A percentile compares a stretch with the other conserved stretches of the same genome.
phyloP scores from a whole-genome alignment of 176 grass and related monocot genomes.

The Poa annua region DNA sequence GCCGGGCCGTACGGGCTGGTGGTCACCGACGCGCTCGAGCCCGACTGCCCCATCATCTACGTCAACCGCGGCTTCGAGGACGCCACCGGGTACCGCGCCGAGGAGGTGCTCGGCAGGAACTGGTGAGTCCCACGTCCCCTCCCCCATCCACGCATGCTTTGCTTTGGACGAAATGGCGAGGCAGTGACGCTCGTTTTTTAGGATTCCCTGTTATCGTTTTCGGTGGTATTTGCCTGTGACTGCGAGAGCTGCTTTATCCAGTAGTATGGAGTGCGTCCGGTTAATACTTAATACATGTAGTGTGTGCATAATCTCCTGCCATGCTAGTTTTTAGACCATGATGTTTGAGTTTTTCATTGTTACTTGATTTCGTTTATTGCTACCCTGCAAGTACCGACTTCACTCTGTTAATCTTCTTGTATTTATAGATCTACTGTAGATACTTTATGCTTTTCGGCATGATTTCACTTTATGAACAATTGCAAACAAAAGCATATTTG shows the following conservation, averaged over 20 bases:
- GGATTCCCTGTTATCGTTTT: too few species aligned
- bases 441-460: not conserved
- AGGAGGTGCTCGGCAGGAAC: slow-evolving; percentile 97
- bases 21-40: slow-evolving; percentile 88
- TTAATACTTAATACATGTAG: not conserved
- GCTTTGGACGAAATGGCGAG: not conserved
- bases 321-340: not conserved
- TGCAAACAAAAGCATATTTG: not conserved
- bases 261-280: not conserved
- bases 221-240: not conserved
- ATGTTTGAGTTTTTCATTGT: not conserved
- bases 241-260: not conserved
- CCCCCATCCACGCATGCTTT: not conserved
- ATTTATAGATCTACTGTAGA: slow-evolving; percentile 4
- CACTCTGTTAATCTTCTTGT: not conserved
- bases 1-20: slow-evolving; percentile 77
- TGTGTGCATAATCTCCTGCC: not conserved
- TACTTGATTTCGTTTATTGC: not conserved
- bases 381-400: not conserved
- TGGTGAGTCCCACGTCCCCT: slow-evolving; percentile 63
- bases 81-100: slow-evolving; percentile 81
- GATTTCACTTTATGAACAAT: not conserved
- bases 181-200: not conserved
- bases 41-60: slow-evolving; percentile 92
- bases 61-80: slow-evolving; percentile 98